Conservation (phyloP, 2,329 filamentous ascomycete genomes). For the Fusarium nelsonii region DNA sequence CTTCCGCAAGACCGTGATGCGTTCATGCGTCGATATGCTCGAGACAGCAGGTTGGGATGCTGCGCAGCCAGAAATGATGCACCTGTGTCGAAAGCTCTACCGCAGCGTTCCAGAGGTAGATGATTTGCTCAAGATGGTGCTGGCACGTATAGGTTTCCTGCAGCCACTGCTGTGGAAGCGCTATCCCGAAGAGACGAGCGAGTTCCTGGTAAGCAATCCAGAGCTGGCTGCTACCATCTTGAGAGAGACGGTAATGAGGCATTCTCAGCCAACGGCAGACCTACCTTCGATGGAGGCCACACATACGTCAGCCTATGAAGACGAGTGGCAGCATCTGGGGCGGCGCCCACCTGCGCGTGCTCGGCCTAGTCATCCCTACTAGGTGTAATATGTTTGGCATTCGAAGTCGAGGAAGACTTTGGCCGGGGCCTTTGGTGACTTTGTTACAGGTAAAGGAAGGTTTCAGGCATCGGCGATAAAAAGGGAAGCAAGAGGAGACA, state of each 20-base stretch:
- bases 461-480: neutral
- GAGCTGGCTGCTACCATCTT: conserved; percentile 62
- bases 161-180: conserved; percentile 60
- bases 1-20: conserved; percentile 58
- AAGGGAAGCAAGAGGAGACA: neutral
- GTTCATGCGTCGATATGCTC: conserved; percentile 60
- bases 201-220: conserved; percentile 59
- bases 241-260: conserved; percentile 59
- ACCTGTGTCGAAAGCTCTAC: conserved; percentile 58
- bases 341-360: conserved; percentile 6
- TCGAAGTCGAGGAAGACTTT: neutral
- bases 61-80: conserved; percentile 58
- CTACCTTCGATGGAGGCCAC: conserved; percentile 60
- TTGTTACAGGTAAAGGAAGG: neutral
- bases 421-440: neutral
- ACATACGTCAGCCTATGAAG: conserved; percentile 20
- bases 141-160: conserved; percentile 63
- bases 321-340: conserved; percentile 23
- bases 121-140: conserved; percentile 60
- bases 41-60: conserved; percentile 59
- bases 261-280: conserved; percentile 52
- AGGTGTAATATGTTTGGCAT: neutral
- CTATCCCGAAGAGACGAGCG: conserved; percentile 55
- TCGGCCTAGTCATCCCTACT: conserved; percentile 1
- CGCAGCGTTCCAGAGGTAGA: conserved; percentile 59